Base-by-base conservation (phyloP, 805 yeast species). In the Grigorovia jiainica region DNA sequence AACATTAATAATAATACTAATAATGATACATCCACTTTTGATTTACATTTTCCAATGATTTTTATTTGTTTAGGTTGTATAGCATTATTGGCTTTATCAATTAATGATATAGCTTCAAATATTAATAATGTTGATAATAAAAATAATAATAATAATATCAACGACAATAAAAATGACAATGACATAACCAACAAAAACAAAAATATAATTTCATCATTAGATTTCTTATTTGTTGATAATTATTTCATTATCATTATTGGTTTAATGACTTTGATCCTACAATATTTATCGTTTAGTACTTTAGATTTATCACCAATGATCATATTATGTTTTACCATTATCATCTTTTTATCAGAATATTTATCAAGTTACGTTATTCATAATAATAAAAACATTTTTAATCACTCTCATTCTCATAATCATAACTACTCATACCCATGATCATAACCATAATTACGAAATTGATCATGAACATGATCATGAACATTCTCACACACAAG, bases 271-370 rank as follows among this genome's bases (percentile, higher is more conserved):
- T 48, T 64, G 3, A 38, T 62, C 13, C 43, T 67, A 40, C 65
- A 65, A 34, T 55, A 57, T 30, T 42, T 66, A 41, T 64, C 71
- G 1, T 56, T 64, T 39, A 59, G 59, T 36, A 37, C 48, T 7
- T 47, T 15, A 43, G 56, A 1, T 43, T 45, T 8, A 39, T 53
- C 11, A 11, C 35, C 2, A 20, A 31, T 3, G 37, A 47, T 4
- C 54, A 53, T 38, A 8, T 48, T 42, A 7, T 54, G 16, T 13
- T 27, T 27, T 27, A 3, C 7, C n/a, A 13, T 15, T 11, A 27
- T 50, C 39, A 47, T 55, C 6, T n/a, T 47, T 2, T 19, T 41
- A 6, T 32, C 59, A 11, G 59, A 54, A 40, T 44, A 32, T 24
- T 27, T 41, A 16, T 31, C 47, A 9, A 43, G 42, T 34, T 7